phyloP scores from a whole-genome alignment of 2,329 filamentous ascomycete genomes.

The Xylaria digitata region DNA sequence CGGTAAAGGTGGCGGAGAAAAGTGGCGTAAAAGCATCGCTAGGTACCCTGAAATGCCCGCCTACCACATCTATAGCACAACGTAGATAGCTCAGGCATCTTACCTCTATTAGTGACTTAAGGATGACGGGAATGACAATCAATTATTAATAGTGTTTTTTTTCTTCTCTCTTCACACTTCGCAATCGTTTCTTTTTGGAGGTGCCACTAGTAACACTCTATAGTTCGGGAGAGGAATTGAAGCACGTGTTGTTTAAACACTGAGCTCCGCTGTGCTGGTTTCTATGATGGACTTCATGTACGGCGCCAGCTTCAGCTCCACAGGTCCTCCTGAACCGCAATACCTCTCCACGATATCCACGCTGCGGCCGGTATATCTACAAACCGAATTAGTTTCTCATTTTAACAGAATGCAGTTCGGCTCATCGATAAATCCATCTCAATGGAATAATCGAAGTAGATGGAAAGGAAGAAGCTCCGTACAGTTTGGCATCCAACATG shows the following conservation, averaged over 20 bases:
- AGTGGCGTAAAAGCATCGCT: background rate
- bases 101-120: too few relatives aligned
- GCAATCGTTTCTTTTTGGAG: background rate
- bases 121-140: background rate
- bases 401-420: too few relatives aligned
- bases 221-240: background rate
- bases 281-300: constrained; percentile 53
- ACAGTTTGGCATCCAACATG: constrained; percentile 71
- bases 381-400: constrained; percentile 1
- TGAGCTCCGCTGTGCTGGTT: constrained; percentile 53
- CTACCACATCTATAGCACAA: too few relatives aligned
- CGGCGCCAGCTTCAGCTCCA: constrained; percentile 54
- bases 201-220: background rate
- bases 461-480: constrained; percentile 46
- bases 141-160: background rate
- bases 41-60: too few relatives aligned
- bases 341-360: constrained; percentile 59
- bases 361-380: constrained; percentile 57
- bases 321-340: constrained; percentile 54
- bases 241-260: constrained; percentile 47
- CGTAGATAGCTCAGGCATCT: too few relatives aligned
- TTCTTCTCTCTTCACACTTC: background rate
- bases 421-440: background rate
- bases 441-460: constrained; percentile 18
- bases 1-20: constrained; percentile 1